A percentile compares a stretch with the other conserved stretches of the same genome.
Evolutionary conservation across 768 basidiomycete genomes (phyloP).

Genomic region (Brasilioporus rufonigricans): DNA sequence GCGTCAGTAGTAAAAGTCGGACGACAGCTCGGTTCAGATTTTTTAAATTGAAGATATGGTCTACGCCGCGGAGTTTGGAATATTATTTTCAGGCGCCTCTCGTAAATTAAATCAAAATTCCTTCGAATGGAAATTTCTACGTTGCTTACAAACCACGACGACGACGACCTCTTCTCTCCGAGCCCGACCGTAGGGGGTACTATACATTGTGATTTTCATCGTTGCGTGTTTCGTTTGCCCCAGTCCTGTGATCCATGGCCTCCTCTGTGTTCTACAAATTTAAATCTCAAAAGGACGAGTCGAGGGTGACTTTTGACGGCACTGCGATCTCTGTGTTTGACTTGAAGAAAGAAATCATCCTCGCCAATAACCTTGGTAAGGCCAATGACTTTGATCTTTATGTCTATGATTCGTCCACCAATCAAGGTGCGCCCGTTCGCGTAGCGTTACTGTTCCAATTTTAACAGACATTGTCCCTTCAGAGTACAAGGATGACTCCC

Average conservation of each 20-base stretch:
- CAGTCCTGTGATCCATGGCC: conserved; percentile 49
- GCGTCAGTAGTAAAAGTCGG: conserved; percentile 4
- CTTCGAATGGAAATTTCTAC: neutral
- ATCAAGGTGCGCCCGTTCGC: conserved; percentile 68
- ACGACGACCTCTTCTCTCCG: conserved; percentile 15
- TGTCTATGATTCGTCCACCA: conserved; percentile 78
- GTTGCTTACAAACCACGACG: conserved; percentile 12
- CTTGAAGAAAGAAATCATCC: conserved; percentile 96
- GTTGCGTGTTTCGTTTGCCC: conserved; percentile 13
- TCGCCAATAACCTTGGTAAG: conserved; percentile 94
- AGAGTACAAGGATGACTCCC: conserved; percentile 93
- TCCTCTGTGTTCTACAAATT: conserved; percentile 99
- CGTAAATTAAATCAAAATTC: conserved; percentile 3
- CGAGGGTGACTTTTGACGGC: conserved; percentile 95
- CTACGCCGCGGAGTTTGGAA: conserved; percentile 6
- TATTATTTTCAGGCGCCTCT: conserved; percentile 22
- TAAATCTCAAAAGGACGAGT: conserved; percentile 93
- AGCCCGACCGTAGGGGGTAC: conserved; percentile 18
- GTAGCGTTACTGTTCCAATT: neutral
- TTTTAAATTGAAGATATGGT: conserved; percentile 7
- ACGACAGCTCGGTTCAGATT: conserved; percentile 4
- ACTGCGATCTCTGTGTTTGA: conserved; percentile 99
- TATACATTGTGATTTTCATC: conserved; percentile 22
- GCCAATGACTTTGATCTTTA: conserved; percentile 96
- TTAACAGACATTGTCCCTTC: conserved; percentile 5